These are phyloP conservation scores for Gigaspora rosea DNA, from an alignment of 192 early-diverging fungal genomes.

Conservation along the genomic window DNA sequence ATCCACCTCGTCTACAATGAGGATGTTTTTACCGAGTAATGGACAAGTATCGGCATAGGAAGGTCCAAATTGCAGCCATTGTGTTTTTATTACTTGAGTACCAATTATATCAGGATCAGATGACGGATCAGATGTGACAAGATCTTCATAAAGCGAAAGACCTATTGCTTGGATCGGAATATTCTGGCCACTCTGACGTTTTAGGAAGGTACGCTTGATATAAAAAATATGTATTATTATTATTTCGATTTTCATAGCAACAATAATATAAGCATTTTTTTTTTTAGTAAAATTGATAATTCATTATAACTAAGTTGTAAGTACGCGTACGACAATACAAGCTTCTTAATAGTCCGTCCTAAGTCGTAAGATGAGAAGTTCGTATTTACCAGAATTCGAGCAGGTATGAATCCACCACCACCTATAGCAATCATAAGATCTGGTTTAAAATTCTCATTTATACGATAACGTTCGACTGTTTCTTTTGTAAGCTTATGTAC, in stretches of 20 bases:
- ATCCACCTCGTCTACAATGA: constrained; percentile 82
- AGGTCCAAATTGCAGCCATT: constrained; percentile 80
- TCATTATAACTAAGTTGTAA: too few relatives aligned
- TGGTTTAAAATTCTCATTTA: constrained; percentile 67
- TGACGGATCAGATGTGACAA: constrained; percentile 33
- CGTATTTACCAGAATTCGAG: constrained; percentile 56
- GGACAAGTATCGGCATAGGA: constrained; percentile 55
- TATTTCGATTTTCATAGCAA: too few relatives aligned
- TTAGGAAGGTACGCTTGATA: constrained; percentile 65
- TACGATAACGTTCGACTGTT: constrained; percentile 55
- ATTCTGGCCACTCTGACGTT: constrained; percentile 66
- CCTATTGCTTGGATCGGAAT: constrained; percentile 81
- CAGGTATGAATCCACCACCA: constrained; percentile 78
- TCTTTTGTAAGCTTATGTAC: constrained; percentile 50
- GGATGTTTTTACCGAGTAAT: constrained; percentile 67
- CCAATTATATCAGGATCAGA: constrained; percentile 44
- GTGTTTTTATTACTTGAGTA: constrained; percentile 73
- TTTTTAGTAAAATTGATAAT: too few relatives aligned
- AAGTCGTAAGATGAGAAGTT: not conserved
- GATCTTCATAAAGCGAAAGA: constrained; percentile 75
- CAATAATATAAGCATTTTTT: too few relatives aligned
- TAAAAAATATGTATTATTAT: not conserved
- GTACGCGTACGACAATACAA: too few relatives aligned
- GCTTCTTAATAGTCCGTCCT: not conserved
- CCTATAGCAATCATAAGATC: constrained; percentile 69